These are phyloP conservation scores for Entomortierella beljakovae DNA, from an alignment of 192 early-diverging fungal species.

Conservation along the genomic window DNA sequence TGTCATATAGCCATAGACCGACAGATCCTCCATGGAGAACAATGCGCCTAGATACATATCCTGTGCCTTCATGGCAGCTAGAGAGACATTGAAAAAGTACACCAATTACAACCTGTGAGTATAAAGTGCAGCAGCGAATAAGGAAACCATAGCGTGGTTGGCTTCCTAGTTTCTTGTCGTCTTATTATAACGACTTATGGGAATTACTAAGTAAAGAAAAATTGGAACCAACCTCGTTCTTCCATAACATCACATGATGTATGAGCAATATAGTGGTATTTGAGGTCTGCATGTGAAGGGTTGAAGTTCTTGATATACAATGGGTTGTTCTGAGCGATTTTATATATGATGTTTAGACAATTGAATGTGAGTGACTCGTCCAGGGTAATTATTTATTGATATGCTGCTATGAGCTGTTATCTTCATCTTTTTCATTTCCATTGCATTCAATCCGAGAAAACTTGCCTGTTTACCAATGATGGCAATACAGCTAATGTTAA, in stretches of 20 bases:
- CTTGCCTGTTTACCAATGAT: slow-evolving; percentile 69
- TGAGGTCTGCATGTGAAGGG: slow-evolving; percentile 78
- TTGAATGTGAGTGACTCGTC: background rate
- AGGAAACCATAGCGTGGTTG: background rate
- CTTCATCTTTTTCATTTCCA: background rate
- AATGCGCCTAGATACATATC: slow-evolving; percentile 92
- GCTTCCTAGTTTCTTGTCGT: too few relatives aligned
- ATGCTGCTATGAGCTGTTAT: background rate
- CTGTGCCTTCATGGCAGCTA: slow-evolving; percentile 68
- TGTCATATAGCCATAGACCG: slow-evolving; percentile 90
- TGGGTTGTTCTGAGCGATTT: slow-evolving; percentile 81
- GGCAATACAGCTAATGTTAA: slow-evolving; percentile 68
- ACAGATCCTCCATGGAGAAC: slow-evolving; percentile 90
- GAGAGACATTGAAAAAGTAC: slow-evolving; percentile 4
- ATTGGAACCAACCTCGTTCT: slow-evolving; percentile 70
- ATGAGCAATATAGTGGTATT: slow-evolving; percentile 93
- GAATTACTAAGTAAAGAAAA: background rate
- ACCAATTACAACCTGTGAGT: background rate
- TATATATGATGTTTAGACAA: too few relatives aligned
- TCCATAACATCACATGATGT: slow-evolving; percentile 93
- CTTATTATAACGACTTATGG: too few relatives aligned
- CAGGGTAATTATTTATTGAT: background rate
- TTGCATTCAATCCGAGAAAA: background rate
- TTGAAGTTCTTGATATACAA: slow-evolving; percentile 86
- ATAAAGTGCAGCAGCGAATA: too few relatives aligned